Conservation (phyloP, 495 filamentous ascomycete species). For the Sabuloglossum arenarium region DNA sequence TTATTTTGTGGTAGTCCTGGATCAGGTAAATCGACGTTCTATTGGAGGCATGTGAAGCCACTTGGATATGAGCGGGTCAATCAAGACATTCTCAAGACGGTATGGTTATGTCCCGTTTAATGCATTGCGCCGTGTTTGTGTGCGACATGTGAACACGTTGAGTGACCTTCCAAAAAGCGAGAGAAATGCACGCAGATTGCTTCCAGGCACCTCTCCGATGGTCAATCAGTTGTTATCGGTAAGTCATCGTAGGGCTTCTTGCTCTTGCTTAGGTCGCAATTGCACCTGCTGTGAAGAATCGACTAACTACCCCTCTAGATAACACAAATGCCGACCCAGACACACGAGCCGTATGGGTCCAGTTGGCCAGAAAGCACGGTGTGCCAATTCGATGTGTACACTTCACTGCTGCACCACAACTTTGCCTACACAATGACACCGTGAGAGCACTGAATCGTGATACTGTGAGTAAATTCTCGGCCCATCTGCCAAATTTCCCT, state of each 20-base stretch:
- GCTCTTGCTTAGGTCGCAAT: no score
- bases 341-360: constrained; percentile 51
- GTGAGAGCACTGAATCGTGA: constrained; percentile 51
- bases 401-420: constrained; percentile 46
- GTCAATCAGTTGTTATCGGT: constrained; percentile 57
- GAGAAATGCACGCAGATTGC: constrained; percentile 75
- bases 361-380: constrained; percentile 43
- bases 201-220: constrained; percentile 34
- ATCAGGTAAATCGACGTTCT: constrained; percentile 82
- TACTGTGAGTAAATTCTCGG: constrained; percentile 17
- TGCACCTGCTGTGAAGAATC: constrained; percentile 3
- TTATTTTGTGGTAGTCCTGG: constrained; percentile 77
- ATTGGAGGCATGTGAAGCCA: constrained; percentile 55
- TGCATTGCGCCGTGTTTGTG: constrained; percentile 6
- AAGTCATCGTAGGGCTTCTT: constrained; percentile 18
- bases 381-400: constrained; percentile 71
- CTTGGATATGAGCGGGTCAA: constrained; percentile 72
- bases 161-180: constrained; percentile 26
- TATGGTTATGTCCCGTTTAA: constrained; percentile 17
- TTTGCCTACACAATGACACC: constrained; percentile 81
- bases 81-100: constrained; percentile 73
- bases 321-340: constrained; percentile 79
- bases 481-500: not conserved
- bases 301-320: constrained; percentile 28
- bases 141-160: constrained; percentile 7